Evolutionary conservation across 1,284 basidiomycete genomes (phyloP).

Genomic region (Leccinum griseonigrum): DNA sequence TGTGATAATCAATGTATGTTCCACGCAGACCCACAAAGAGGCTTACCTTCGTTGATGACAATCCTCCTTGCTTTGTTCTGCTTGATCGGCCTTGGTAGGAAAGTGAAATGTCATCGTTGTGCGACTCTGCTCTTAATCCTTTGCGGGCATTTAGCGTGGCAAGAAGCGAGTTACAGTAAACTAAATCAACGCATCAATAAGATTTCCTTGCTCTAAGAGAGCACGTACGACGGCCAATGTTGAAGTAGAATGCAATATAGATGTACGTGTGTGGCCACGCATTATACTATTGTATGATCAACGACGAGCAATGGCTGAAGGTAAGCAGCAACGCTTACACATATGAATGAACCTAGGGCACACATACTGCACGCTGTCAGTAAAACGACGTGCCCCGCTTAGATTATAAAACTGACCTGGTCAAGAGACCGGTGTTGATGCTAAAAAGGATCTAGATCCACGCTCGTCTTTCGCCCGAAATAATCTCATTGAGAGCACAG

Average conservation of each 20-base stretch:
- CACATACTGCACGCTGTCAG: constrained; percentile 29
- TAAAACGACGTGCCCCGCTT: background rate
- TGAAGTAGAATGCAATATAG: constrained; percentile 51
- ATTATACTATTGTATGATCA: constrained; percentile 31
- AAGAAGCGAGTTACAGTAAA: constrained; percentile 50
- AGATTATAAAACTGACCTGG: constrained; percentile 24
- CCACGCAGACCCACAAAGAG: background rate
- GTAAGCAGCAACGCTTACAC: constrained; percentile 29
- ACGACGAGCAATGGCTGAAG: background rate
- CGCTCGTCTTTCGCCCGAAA: background rate
- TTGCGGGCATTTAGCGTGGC: constrained; percentile 48
- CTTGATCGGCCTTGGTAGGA: background rate
- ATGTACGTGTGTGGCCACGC: constrained; percentile 41
- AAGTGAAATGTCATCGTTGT: constrained; percentile 14
- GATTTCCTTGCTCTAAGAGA: background rate
- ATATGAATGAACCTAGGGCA: constrained; percentile 44
- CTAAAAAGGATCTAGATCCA: constrained; percentile 42
- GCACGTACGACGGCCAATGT: constrained; percentile 44
- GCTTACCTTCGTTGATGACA: constrained; percentile 9
- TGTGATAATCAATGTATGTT: constrained; percentile 7
- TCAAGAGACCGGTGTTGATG: constrained; percentile 48
- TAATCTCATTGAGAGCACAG: background rate
- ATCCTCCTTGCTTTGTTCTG: constrained; percentile 1
- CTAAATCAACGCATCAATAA: constrained; percentile 20
- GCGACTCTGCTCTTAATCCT: constrained; percentile 27